These are phyloP conservation scores for Fraxinus dipetala DNA, from an alignment of 305 asterid genomes.

Conservation along the genomic window DNA sequence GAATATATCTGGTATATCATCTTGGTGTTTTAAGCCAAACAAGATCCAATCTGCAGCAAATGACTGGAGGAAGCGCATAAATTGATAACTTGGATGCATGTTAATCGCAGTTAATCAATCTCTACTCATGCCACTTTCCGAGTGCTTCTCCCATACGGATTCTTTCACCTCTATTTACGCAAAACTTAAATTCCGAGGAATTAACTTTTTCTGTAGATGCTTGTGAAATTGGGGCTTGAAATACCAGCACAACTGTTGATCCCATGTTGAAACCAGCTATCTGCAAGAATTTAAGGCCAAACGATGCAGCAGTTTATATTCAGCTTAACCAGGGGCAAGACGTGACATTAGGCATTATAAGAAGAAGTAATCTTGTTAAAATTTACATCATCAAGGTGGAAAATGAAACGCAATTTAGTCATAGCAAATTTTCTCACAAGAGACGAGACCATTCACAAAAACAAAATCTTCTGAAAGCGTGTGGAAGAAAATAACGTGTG, in stretches of 20 bases:
- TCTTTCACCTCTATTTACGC: conserved; percentile 56
- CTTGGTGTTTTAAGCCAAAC: background rate
- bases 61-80: background rate
- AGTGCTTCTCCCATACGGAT: conserved; percentile 86
- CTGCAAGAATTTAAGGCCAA: conserved; percentile 36
- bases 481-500: background rate
- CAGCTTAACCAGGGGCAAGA: background rate
- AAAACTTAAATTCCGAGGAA: conserved; percentile 63
- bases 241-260: conserved; percentile 84
- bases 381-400: background rate
- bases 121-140: conserved; percentile 57
- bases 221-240: conserved; percentile 67
- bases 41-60: background rate
- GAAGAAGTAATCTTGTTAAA: background rate
- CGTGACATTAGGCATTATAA: background rate
- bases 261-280: conserved; percentile 94
- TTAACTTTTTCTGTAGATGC: conserved; percentile 28
- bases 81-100: background rate
- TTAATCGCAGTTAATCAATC: background rate
- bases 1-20: background rate
- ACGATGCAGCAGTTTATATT: background rate
- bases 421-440: background rate
- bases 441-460: background rate
- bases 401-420: background rate
- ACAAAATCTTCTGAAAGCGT: background rate